These are phyloP conservation scores for Ganoderma sinense DNA, from an alignment of 1,284 basidiomycete species.

Conservation along the genomic window DNA sequence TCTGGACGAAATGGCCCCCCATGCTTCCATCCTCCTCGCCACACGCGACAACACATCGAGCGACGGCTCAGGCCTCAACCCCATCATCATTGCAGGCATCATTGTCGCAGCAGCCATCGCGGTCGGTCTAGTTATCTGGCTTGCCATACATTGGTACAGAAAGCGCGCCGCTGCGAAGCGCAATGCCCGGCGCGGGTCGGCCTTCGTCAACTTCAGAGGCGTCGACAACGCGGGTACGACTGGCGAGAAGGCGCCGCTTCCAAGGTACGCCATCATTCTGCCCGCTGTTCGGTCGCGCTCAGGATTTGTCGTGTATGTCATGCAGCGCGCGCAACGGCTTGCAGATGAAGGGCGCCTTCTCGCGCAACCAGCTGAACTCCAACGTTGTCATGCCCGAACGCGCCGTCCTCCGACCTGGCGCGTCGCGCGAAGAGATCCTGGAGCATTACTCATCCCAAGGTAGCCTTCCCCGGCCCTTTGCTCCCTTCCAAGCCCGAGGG, in stretches of 20 bases:
- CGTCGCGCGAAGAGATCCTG: constrained; percentile 51
- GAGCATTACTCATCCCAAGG: constrained; percentile 54
- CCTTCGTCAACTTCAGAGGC: constrained; percentile 57
- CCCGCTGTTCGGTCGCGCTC: constrained; percentile 9
- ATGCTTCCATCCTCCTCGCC: constrained; percentile 9
- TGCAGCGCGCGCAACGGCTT: constrained; percentile 21
- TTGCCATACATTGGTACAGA: constrained; percentile 47
- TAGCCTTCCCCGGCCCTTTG: constrained; percentile 56
- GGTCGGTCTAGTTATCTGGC: constrained; percentile 48
- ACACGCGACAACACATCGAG: constrained; percentile 15
- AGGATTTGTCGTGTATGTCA: background rate
- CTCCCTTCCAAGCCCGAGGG: constrained; percentile 39
- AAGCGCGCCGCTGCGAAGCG: constrained; percentile 47
- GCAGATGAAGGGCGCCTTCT: constrained; percentile 44
- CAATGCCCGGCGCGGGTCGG: constrained; percentile 46
- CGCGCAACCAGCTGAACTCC: constrained; percentile 50
- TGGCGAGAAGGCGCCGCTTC: constrained; percentile 24
- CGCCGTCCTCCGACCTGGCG: constrained; percentile 47
- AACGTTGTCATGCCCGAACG: constrained; percentile 62
- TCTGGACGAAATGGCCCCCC: constrained; percentile 23
- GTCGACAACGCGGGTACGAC: constrained; percentile 43
- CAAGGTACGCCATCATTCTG: constrained; percentile 26
- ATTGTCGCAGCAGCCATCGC: constrained; percentile 51
- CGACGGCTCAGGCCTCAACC: constrained; percentile 30
- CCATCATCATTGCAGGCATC: constrained; percentile 56